Conservation (phyloP, 371 early-diverging fungal genomes). For the Syncephalis plumigaleata region DNA sequence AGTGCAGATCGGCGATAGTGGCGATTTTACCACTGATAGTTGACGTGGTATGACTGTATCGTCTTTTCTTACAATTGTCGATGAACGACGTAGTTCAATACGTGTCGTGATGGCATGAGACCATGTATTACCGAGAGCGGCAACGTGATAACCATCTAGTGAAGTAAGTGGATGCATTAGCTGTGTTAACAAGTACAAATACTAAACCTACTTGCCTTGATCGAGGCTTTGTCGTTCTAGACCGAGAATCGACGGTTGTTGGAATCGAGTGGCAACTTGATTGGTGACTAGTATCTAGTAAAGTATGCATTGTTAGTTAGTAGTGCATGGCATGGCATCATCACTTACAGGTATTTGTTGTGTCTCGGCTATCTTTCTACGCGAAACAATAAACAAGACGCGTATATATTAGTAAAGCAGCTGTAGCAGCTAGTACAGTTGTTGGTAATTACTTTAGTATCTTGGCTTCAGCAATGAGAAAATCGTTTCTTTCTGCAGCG, state of each 20-base stretch:
- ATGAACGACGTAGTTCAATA: slow-evolving; percentile 1
- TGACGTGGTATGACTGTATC: not conserved
- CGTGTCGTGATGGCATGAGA: slow-evolving; percentile 8
- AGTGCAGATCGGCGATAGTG: slow-evolving; percentile 2
- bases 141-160: not conserved
- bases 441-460: slow-evolving; percentile 5
- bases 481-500: slow-evolving; percentile 3
- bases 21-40: slow-evolving; percentile 6
- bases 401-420: not conserved
- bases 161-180: not conserved
- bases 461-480: slow-evolving; percentile 3
- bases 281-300: not conserved
- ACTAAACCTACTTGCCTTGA: too few species aligned
- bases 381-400: not conserved
- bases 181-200: not conserved
- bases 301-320: not conserved
- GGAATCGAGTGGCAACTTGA: not conserved
- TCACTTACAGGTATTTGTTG: slow-evolving; percentile 4
- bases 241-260: not conserved
- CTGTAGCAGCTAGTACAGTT: not conserved
- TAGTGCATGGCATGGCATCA: too few species aligned
- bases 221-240: too few species aligned
- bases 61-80: not conserved
- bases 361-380: slow-evolving; percentile 7
- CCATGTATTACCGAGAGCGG: slow-evolving; percentile 8